phyloP scores from a whole-genome alignment of 2,329 filamentous ascomycete genomes.

The Sphaerulina populicola region DNA sequence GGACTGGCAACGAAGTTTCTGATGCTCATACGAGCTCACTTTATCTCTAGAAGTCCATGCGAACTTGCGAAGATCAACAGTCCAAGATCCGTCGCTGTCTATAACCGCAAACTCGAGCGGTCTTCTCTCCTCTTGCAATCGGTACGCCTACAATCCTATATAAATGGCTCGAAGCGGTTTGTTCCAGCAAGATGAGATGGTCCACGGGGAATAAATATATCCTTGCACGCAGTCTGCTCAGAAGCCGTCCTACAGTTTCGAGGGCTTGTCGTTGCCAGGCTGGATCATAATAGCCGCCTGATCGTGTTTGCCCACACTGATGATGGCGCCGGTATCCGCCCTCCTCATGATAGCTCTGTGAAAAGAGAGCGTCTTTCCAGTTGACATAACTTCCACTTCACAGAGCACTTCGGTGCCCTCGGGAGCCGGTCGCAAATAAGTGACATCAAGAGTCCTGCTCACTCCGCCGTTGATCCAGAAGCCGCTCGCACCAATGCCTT shows the following conservation, averaged over 20 bases:
- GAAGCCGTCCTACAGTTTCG: slow-evolving; percentile 4
- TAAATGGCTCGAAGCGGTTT: too few relatives aligned
- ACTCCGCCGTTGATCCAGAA: slow-evolving; percentile 43
- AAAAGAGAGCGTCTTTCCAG: slow-evolving; percentile 37
- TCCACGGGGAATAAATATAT: too few relatives aligned
- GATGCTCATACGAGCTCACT: too few relatives aligned
- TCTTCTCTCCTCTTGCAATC: too few relatives aligned
- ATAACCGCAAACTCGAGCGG: too few relatives aligned
- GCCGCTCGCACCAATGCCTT: slow-evolving; percentile 22
- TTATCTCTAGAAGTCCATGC: too few relatives aligned
- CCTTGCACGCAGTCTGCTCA: too few relatives aligned
- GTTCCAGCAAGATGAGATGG: too few relatives aligned
- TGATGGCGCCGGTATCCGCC: slow-evolving; percentile 30
- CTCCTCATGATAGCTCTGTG: slow-evolving; percentile 37
- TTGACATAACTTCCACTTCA: slow-evolving; percentile 40
- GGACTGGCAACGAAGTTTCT: too few relatives aligned
- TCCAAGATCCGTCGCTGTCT: too few relatives aligned
- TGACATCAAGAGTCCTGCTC: slow-evolving; percentile 38
- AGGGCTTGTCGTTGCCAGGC: slow-evolving; percentile 13
- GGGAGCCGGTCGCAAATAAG: slow-evolving; percentile 38
- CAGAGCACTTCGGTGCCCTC: slow-evolving; percentile 36
- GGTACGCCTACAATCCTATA: too few relatives aligned
- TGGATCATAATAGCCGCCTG: slow-evolving; percentile 28
- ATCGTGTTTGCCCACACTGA: slow-evolving; percentile 33
- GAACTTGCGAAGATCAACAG: too few relatives aligned